phyloP scores from a whole-genome alignment of 345 rosid species.

The Eucalyptus fibrosa region DNA sequence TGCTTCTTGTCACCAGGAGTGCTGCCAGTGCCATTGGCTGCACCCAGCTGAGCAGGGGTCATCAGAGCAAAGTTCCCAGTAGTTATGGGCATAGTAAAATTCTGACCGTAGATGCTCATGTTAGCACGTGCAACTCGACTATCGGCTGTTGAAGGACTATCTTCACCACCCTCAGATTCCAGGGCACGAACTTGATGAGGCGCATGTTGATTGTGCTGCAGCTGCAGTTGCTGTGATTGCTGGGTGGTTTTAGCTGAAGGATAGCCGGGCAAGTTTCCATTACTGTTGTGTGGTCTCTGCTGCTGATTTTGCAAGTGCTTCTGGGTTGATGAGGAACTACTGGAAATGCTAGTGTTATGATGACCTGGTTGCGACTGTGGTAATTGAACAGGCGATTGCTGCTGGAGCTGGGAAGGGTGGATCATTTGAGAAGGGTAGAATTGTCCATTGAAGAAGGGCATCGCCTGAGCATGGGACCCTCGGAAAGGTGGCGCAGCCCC shows the following conservation, averaged over 20 bases:
- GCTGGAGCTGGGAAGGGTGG: slow-evolving; percentile 67
- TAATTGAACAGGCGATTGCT: slow-evolving; percentile 21
- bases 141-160: slow-evolving; percentile 76
- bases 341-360: slow-evolving; percentile 59
- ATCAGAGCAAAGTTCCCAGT: slow-evolving; percentile 56
- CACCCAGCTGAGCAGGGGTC: slow-evolving; percentile 41
- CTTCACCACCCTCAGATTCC: slow-evolving; percentile 66
- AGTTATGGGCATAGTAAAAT: slow-evolving; percentile 48
- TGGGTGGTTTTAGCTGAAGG: slow-evolving; percentile 42
- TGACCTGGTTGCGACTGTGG: slow-evolving; percentile 61
- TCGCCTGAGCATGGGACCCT: slow-evolving; percentile 59
- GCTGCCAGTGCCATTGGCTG: slow-evolving; percentile 13
- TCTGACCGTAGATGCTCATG: slow-evolving; percentile 48
- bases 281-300: slow-evolving; percentile 39
- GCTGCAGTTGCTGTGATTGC: slow-evolving; percentile 43
- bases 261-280: slow-evolving; percentile 52
- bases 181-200: slow-evolving; percentile 46
- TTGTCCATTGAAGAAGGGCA: slow-evolving; percentile 75
- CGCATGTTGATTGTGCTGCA: slow-evolving; percentile 38
- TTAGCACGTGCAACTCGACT: slow-evolving; percentile 52
- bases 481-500: slow-evolving; percentile 63
- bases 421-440: slow-evolving; percentile 91
- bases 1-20: slow-evolving; percentile 60
- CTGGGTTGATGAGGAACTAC: slow-evolving; percentile 64
- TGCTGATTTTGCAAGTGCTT: slow-evolving; percentile 79